Percentiles rank a stretch among this genome's conserved stretches.
These are phyloP conservation scores for Acorus gramineus DNA, from an alignment of 106 monocot species.

Conservation along the genomic window DNA sequence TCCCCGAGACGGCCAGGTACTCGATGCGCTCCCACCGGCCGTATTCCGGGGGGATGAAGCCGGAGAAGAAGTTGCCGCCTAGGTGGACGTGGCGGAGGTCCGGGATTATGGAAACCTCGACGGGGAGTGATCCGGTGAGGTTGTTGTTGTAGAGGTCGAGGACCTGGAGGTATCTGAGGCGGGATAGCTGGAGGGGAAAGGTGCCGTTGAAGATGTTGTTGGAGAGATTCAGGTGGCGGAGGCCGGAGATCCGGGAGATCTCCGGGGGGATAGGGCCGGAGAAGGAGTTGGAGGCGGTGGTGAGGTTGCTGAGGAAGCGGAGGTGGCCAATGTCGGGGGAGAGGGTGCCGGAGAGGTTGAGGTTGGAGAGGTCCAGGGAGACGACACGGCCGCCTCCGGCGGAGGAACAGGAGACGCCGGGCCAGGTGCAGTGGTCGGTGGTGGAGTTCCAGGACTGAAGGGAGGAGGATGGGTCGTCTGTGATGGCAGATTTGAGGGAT, in stretches of 20 bases:
- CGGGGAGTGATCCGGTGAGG: constrained; percentile 61
- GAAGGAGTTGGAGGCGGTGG: constrained; percentile 38
- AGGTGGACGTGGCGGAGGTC: constrained; percentile 66
- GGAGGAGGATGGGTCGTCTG: constrained; percentile 7
- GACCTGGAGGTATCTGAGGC: constrained; percentile 34
- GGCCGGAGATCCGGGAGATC: constrained; percentile 27
- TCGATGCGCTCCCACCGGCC: constrained; percentile 51
- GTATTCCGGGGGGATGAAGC: constrained; percentile 52
- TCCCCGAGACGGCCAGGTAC: constrained; percentile 86
- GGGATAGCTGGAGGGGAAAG: constrained; percentile 36
- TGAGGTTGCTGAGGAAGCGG: constrained; percentile 30
- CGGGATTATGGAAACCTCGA: constrained; percentile 21
- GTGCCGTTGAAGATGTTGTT: constrained; percentile 66
- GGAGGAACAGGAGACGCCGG: constrained; percentile 24
- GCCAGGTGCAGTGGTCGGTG: constrained; percentile 28
- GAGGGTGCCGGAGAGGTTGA: constrained; percentile 54
- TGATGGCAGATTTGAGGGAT: constrained; percentile 17
- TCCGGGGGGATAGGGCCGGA: constrained; percentile 53
- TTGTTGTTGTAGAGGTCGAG: constrained; percentile 96
- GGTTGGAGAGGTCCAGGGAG: constrained; percentile 39
- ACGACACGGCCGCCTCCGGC: constrained; percentile 8
- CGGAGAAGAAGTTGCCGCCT: constrained; percentile 86
- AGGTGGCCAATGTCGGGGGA: constrained; percentile 26
- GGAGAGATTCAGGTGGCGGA: constrained; percentile 70
- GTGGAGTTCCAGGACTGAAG: constrained; percentile 24